A percentile compares a stretch with the other conserved stretches of the same genome.
These are phyloP conservation scores for Orbilia ellipsospora DNA, from an alignment of 2,329 filamentous ascomycete species.

Conservation along the genomic window DNA sequence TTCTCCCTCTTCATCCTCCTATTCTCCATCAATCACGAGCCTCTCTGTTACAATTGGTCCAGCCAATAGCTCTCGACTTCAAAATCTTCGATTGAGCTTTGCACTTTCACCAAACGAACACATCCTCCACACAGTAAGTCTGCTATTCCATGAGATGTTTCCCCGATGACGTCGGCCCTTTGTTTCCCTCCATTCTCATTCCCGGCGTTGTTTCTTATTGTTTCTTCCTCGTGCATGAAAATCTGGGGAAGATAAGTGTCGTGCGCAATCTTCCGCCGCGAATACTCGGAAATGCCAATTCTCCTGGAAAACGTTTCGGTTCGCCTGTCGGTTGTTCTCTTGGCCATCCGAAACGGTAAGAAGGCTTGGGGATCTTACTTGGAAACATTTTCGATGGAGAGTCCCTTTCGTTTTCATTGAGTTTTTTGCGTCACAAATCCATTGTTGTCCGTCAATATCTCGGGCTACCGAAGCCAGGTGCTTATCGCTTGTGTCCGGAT, in stretches of 20 bases:
- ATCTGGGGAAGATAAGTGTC: constrained; percentile 19
- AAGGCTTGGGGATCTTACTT: too few relatives aligned
- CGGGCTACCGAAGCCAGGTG: too few relatives aligned
- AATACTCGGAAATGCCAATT: constrained; percentile 4
- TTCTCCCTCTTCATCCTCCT: constrained; percentile 5
- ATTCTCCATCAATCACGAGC: constrained; percentile 11
- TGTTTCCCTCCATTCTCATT: not conserved
- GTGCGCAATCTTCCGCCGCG: constrained; percentile 4
- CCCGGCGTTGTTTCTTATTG: constrained; percentile 11
- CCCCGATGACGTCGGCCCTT: not conserved
- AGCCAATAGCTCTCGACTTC: constrained; percentile 20
- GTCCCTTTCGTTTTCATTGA: too few relatives aligned
- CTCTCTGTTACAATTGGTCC: constrained; percentile 16
- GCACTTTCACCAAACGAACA: constrained; percentile 20
- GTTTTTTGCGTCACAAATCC: too few relatives aligned
- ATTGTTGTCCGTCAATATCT: too few relatives aligned
- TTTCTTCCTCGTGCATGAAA: constrained; percentile 31
- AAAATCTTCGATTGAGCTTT: constrained; percentile 34
- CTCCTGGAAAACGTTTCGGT: not conserved
- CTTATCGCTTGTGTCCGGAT: too few relatives aligned
- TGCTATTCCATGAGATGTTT: not conserved
- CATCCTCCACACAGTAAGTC: constrained; percentile 24
- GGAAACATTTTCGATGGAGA: too few relatives aligned
- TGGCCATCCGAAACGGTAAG: not conserved
- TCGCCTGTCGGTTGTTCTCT: not conserved